phyloP scores from a whole-genome alignment of 2,329 filamentous ascomycete species.

The Aspergillus spinulosporus region DNA sequence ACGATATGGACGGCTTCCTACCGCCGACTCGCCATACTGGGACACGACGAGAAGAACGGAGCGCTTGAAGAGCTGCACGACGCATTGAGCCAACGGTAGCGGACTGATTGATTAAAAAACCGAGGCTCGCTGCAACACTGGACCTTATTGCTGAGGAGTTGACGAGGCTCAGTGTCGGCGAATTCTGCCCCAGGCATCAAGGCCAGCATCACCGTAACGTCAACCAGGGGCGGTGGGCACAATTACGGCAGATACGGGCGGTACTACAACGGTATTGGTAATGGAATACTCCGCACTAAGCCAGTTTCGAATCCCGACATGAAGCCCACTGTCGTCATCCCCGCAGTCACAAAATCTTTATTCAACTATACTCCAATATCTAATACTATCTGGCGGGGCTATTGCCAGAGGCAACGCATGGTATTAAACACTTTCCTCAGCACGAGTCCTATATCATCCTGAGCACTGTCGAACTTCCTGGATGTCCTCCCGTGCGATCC shows the following conservation, averaged over 20 bases:
- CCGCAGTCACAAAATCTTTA: constrained; percentile 23
- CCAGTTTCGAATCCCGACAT: constrained; percentile 19
- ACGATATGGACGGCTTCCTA: constrained; percentile 40
- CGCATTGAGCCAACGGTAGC: constrained; percentile 43
- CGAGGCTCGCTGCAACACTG: constrained; percentile 16
- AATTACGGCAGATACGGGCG: background rate
- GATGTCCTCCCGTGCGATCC: constrained; percentile 68
- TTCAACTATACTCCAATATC: background rate
- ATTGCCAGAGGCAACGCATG: background rate
- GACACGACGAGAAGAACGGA: constrained; percentile 49
- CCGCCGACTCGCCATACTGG: constrained; percentile 46
- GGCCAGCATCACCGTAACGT: background rate
- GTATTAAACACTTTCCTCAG: background rate
- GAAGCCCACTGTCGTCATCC: constrained; percentile 34
- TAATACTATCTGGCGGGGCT: background rate
- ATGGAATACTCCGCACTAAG: constrained; percentile 25
- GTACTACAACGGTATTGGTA: background rate
- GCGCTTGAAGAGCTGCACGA: constrained; percentile 48
- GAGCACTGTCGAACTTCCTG: constrained; percentile 11
- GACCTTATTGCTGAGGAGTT: constrained; percentile 7
- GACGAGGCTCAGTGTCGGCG: background rate
- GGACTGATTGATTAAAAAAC: constrained; percentile 1
- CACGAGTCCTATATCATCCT: background rate
- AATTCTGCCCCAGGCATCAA: constrained; percentile 7
- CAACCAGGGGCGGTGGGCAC: constrained; percentile 8